A percentile compares a stretch with the other conserved stretches of the same genome.
Conservation (phyloP, 768 basidiomycete species). For the Trametes maxima region DNA sequence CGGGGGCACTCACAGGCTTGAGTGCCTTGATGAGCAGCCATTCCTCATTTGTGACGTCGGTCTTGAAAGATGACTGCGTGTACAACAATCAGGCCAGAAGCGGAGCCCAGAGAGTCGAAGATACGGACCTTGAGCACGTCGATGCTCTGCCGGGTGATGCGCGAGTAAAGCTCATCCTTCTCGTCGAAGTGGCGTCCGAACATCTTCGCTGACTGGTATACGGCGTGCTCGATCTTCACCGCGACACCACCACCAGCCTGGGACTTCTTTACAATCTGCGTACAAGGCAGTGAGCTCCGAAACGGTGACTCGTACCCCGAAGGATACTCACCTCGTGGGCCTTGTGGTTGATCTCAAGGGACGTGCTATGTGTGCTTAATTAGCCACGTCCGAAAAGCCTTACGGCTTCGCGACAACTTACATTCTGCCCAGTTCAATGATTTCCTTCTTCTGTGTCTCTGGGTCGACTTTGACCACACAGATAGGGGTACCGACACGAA, state of each 20-base stretch:
- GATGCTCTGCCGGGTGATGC: slow-evolving; percentile 90
- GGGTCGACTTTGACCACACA: slow-evolving; percentile 95
- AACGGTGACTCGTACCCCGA: no score
- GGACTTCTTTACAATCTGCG: slow-evolving; percentile 84
- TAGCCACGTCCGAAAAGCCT: background rate
- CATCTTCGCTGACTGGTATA: slow-evolving; percentile 94
- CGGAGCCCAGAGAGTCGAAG: background rate
- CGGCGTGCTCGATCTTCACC: slow-evolving; percentile 97
- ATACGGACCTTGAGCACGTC: slow-evolving; percentile 87
- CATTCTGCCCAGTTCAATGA: slow-evolving; percentile 94
- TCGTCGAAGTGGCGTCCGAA: slow-evolving; percentile 96
- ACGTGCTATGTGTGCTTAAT: slow-evolving; percentile 59
- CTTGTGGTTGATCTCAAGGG: slow-evolving; percentile 97
- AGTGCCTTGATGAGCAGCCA: slow-evolving; percentile 91
- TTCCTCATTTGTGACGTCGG: slow-evolving; percentile 87
- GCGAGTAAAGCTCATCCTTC: slow-evolving; percentile 90
- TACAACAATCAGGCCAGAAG: background rate
- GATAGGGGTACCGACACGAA: slow-evolving; percentile 91
- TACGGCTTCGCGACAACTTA: slow-evolving; percentile 42
- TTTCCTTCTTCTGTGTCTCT: slow-evolving; percentile 84
- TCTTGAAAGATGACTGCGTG: slow-evolving; percentile 76
- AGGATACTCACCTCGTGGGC: slow-evolving; percentile 60
- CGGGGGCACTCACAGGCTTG: slow-evolving; percentile 60
- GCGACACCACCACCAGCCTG: slow-evolving; percentile 97
- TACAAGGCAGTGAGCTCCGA: background rate